A percentile compares a stretch with the other conserved stretches of the same genome.
These are phyloP conservation scores for Fusarium metavorans DNA, from an alignment of 2,329 filamentous ascomycete species.

Conservation along the genomic window DNA sequence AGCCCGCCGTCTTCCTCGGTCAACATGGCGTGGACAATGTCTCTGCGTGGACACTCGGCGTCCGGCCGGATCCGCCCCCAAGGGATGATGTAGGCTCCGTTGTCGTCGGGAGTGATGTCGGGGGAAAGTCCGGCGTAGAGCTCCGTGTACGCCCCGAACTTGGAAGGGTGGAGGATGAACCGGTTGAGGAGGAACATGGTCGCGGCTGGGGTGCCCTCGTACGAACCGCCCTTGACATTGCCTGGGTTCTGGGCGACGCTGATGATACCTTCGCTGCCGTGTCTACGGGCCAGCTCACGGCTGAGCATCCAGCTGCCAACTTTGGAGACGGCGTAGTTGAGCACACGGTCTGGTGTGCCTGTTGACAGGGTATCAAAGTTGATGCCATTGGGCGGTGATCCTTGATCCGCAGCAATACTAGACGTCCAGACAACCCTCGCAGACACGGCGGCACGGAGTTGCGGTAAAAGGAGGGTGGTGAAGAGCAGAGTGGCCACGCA, in stretches of 20 bases:
- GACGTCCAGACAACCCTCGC: constrained; percentile 49
- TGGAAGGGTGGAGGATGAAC: constrained; percentile 45
- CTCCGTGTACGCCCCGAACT: constrained; percentile 55
- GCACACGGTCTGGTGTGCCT: constrained; percentile 35
- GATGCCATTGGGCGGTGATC: constrained; percentile 44
- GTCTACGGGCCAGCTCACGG: constrained; percentile 46
- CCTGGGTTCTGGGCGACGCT: constrained; percentile 51
- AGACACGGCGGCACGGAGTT: constrained; percentile 46
- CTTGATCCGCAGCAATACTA: constrained; percentile 45
- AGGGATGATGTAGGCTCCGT: constrained; percentile 46
- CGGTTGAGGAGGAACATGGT: constrained; percentile 40
- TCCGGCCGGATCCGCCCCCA: constrained; percentile 44
- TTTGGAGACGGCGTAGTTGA: constrained; percentile 52
- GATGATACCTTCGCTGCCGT: constrained; percentile 41
- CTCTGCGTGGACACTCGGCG: constrained; percentile 34
- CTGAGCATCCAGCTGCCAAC: constrained; percentile 50
- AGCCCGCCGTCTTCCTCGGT: constrained; percentile 43
- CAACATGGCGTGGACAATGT: constrained; percentile 45
- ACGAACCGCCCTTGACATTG: constrained; percentile 47
- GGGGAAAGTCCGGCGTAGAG: constrained; percentile 54
- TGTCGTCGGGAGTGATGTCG: constrained; percentile 49
- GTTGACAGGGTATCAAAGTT: constrained; percentile 41
- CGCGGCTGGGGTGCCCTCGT: constrained; percentile 18
- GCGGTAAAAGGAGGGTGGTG: constrained; percentile 49
- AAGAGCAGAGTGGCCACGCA: constrained; percentile 51